These are phyloP conservation scores for Corchorus capsularis DNA, from an alignment of 345 rosid species.

Conservation along the genomic window DNA sequence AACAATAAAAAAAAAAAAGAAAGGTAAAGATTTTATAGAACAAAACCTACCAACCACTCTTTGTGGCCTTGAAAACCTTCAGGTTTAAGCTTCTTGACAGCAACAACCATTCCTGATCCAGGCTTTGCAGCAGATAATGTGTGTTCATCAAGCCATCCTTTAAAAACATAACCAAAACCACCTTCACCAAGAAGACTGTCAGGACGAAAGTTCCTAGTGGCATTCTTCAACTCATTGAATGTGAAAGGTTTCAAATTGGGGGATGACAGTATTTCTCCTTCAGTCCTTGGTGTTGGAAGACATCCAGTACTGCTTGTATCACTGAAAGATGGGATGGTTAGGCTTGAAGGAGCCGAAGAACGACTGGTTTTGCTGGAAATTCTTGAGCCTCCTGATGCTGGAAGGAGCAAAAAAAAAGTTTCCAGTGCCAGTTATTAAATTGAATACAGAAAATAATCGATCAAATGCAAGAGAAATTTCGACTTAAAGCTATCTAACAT, in stretches of 20 bases:
- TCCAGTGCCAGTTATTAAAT: neutral
- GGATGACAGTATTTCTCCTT: constrained; percentile 91
- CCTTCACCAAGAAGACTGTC: constrained; percentile 97
- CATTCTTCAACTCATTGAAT: constrained; percentile 75
- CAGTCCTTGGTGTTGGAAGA: constrained; percentile 80
- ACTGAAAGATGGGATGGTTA: constrained; percentile 66
- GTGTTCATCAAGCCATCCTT: constrained; percentile 95
- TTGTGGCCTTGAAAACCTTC: constrained; percentile 99
- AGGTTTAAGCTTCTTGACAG: constrained; percentile 91
- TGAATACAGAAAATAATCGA: constrained; percentile 7
- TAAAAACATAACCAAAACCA: constrained; percentile 91
- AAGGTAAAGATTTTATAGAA: constrained; percentile 7
- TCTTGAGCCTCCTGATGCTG: constrained; percentile 56
- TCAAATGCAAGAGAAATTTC: neutral
- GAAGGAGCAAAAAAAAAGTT: constrained; percentile 23
- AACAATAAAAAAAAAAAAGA: neutral
- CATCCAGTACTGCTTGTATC: constrained; percentile 50
- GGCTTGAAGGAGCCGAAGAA: constrained; percentile 61
- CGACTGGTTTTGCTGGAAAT: constrained; percentile 72
- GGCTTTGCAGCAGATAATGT: constrained; percentile 68
- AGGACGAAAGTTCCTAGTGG: constrained; percentile 88
- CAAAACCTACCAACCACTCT: constrained; percentile 86
- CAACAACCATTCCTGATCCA: constrained; percentile 91
- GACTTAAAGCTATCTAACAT: constrained; percentile 3
- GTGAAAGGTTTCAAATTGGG: constrained; percentile 82